These are phyloP conservation scores for Vachellia collinsii DNA, from an alignment of 306 rosid species.

Conservation along the genomic window DNA sequence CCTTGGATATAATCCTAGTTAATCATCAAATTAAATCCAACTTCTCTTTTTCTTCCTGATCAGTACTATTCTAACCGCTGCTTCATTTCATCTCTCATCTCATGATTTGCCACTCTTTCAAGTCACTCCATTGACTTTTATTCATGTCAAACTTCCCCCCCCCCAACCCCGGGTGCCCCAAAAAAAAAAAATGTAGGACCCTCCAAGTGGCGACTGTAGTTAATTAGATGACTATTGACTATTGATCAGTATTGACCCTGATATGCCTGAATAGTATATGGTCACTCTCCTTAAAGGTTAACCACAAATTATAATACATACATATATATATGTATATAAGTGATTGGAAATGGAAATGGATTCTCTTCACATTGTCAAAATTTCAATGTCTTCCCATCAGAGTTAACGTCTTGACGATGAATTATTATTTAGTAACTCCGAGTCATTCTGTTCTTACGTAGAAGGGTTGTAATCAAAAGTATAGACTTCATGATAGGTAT, in stretches of 20 bases:
- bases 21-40: conserved; percentile 5
- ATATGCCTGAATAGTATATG: neutral
- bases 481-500: neutral
- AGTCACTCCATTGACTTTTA: conserved; percentile 46
- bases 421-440: neutral
- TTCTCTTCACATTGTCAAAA: neutral
- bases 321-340: neutral
- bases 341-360: neutral
- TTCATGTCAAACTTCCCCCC: conserved; percentile 36
- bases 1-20: neutral
- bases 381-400: neutral
- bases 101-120: conserved; percentile 39
- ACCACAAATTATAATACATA: neutral
- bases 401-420: neutral
- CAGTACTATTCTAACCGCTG: neutral
- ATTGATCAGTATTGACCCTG: neutral
- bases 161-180: too few species aligned
- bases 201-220: neutral
- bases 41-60: neutral
- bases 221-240: neutral
- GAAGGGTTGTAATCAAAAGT: neutral
- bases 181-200: neutral
- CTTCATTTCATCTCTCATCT: conserved; percentile 32
- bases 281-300: neutral
- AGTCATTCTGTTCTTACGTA: neutral